Evolutionary conservation across 2,329 filamentous ascomycete species (phyloP), one percentile per base, ranked within the genome.

Genomic region (Diaporthe australafricana): DNA sequence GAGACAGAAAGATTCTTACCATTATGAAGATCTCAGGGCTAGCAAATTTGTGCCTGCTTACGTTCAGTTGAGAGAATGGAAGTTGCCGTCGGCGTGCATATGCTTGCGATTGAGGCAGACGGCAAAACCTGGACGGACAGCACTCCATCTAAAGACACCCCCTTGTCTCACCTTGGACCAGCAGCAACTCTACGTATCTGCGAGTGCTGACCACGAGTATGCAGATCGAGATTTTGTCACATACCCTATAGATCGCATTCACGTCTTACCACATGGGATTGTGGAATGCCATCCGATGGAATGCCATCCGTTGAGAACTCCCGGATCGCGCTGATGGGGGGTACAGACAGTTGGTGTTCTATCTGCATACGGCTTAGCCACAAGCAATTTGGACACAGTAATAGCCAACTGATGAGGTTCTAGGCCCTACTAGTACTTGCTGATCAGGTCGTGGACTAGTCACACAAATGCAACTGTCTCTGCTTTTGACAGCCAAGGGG

Each of bases 401-500:
- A 16, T 57, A 35, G 38, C 25, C n/a, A 30, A 30, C 25, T n/a
- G 12, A 16, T 17, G 45, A 22, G 30, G 60, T 65, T 65, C 60
- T 50, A 65, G 45, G 22, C 60, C 60, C 60, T 22, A 35, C 60
- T 63, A 48, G 27, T 42, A 50, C 17, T 35, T 14, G 60, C 30
- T 65, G 42, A 50, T 65, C 60, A 20, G 42, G 20, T 17, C 17
- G 20, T 35, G n/a, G 42, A 35, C 6, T 63, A 25, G 60, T 42
- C 60, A 63, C 45, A 50, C 45, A 32, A 20, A 63, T 63, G 60
- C 60, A 65, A 27, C 14, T 63, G 60, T 65, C 30, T 65, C 60
- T 65, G 60, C 60, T 65, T 65, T 32, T 50, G 47, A 50, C n/a
- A 14, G 60, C 42, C 60, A 50, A 20, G n/a, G 2, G 3, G 30